These are phyloP conservation scores for Botrytis porri DNA, from an alignment of 2,329 filamentous ascomycete species.

Conservation along the genomic window DNA sequence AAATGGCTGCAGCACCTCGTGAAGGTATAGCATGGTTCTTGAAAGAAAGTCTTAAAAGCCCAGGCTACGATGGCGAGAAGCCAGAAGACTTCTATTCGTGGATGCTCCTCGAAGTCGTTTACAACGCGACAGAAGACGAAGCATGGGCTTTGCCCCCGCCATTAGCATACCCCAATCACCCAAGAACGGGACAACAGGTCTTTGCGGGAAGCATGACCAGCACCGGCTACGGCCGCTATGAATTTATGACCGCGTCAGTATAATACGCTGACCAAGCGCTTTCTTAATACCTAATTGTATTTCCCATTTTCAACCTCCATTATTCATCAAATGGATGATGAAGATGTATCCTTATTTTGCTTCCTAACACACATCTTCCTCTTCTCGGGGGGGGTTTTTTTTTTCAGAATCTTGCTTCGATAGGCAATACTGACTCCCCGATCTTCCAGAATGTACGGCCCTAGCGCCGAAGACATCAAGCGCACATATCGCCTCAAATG, in stretches of 20 bases:
- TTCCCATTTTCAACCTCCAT: no score
- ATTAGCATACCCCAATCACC: not conserved
- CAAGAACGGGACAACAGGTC: not conserved
- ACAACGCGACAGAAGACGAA: not conserved
- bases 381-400: no score
- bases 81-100: not conserved
- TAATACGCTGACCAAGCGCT: no score
- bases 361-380: no score
- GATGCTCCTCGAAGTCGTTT: constrained; percentile 12
- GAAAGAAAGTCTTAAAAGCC: constrained; percentile 9
- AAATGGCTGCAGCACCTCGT: constrained; percentile 8
- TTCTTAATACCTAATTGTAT: no score
- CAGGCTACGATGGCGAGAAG: constrained; percentile 1
- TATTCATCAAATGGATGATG: no score
- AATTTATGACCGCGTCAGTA: not conserved
- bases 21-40: constrained; percentile 5
- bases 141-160: not conserved
- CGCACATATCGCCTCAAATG: constrained; percentile 5
- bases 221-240: not conserved
- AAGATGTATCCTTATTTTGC: no score
- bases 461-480: constrained; percentile 8
- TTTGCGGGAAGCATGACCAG: not conserved
- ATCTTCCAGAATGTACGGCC: constrained; percentile 1
- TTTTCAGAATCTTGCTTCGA: no score
- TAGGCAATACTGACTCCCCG: no score